phyloP scores from a whole-genome alignment of 2,329 filamentous ascomycete species.

The Penicillium sp. region DNA sequence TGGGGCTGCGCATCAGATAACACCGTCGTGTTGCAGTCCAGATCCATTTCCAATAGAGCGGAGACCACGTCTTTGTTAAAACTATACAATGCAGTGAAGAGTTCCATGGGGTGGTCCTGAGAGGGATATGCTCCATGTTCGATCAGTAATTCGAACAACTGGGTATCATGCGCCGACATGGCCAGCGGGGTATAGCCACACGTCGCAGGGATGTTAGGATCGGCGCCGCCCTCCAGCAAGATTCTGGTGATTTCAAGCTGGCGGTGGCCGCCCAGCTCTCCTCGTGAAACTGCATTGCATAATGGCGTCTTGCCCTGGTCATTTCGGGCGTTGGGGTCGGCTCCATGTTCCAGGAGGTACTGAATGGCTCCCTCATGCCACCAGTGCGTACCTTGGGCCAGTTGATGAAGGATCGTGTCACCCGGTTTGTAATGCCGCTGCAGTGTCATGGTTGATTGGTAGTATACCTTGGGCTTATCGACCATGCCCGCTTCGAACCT shows the following conservation, averaged over 20 bases:
- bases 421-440: slow-evolving; percentile 11
- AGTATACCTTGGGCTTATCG: slow-evolving; percentile 9
- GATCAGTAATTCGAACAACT: slow-evolving; percentile 15
- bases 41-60: slow-evolving; percentile 8
- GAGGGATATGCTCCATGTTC: slow-evolving; percentile 12
- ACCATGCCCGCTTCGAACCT: slow-evolving; percentile 4
- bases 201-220: slow-evolving; percentile 16
- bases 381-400: slow-evolving; percentile 21
- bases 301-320: slow-evolving; percentile 9
- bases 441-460: slow-evolving; percentile 7
- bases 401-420: slow-evolving; percentile 18
- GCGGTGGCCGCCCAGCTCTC: slow-evolving; percentile 10
- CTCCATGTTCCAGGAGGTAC: slow-evolving; percentile 19
- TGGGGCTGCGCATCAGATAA: slow-evolving; percentile 9
- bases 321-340: slow-evolving; percentile 15
- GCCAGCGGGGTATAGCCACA: slow-evolving; percentile 16
- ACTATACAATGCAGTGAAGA: slow-evolving; percentile 10
- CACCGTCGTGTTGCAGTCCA: slow-evolving; percentile 12
- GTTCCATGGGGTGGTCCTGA: slow-evolving; percentile 13
- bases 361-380: slow-evolving; percentile 18
- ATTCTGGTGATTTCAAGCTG: slow-evolving; percentile 12
- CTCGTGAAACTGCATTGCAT: slow-evolving; percentile 4
- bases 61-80: slow-evolving; percentile 8
- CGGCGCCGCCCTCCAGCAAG: slow-evolving; percentile 17
- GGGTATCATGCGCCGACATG: slow-evolving; percentile 9